phyloP scores from a whole-genome alignment of 2,329 filamentous ascomycete species.

The Fusarium gaditjirri region DNA sequence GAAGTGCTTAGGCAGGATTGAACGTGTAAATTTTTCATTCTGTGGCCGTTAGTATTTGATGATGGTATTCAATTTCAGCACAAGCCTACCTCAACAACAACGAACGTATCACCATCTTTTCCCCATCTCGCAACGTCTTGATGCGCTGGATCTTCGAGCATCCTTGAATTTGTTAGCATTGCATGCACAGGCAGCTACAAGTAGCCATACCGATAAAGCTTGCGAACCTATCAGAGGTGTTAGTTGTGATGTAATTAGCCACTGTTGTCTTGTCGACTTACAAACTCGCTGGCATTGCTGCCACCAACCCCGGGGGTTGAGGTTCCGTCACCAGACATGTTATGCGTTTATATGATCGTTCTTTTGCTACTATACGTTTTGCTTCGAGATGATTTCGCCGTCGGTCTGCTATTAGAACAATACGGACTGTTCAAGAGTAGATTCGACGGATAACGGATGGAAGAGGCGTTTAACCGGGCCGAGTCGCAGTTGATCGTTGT shows the following conservation, averaged over 20 bases:
- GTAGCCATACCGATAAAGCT: conserved; percentile 87
- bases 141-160: conserved; percentile 96
- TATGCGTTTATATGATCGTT: conserved; percentile 3
- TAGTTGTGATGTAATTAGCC: conserved; percentile 29
- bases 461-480: conserved; percentile 33
- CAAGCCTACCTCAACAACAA: conserved; percentile 86
- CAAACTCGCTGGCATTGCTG: conserved; percentile 96
- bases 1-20: conserved; percentile 96
- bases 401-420: conserved; percentile 3
- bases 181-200: not conserved
- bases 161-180: conserved; percentile 53
- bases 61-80: conserved; percentile 13
- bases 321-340: conserved; percentile 51
- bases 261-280: conserved; percentile 61
- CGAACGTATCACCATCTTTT: conserved; percentile 93
- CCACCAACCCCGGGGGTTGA: conserved; percentile 54
- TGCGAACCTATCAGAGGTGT: conserved; percentile 78
- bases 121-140: conserved; percentile 95
- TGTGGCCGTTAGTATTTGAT: conserved; percentile 52
- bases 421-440: conserved; percentile 20
- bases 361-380: conserved; percentile 2
- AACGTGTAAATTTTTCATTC: conserved; percentile 99
- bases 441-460: conserved; percentile 15
- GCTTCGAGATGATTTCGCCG: not conserved
- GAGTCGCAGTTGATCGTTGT: conserved; percentile 20